Conservation (phyloP, 1,284 basidiomycete genomes). For the Xerocomus nothofagi region DNA sequence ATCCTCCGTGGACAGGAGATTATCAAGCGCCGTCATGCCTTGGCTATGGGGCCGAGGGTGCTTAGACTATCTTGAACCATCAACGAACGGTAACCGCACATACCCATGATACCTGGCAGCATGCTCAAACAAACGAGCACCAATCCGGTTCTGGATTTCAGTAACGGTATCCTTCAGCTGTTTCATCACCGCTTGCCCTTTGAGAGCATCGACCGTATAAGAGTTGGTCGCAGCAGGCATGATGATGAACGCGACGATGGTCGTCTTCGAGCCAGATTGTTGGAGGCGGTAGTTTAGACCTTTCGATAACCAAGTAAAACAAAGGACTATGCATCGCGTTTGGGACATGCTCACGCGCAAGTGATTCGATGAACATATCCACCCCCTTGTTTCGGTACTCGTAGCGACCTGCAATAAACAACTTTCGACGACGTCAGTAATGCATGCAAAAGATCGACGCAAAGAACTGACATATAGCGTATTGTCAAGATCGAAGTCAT, state of each 20-base stretch:
- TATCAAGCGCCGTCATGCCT: slow-evolving; percentile 71
- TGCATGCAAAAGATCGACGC: not conserved
- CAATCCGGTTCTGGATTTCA: slow-evolving; percentile 92
- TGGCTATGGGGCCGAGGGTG: slow-evolving; percentile 49
- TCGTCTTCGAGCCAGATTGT: slow-evolving; percentile 74
- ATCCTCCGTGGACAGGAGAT: slow-evolving; percentile 88
- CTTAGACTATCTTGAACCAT: slow-evolving; percentile 1
- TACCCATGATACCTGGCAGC: slow-evolving; percentile 90
- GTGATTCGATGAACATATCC: slow-evolving; percentile 98
- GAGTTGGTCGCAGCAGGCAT: slow-evolving; percentile 97
- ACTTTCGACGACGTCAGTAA: slow-evolving; percentile 40
- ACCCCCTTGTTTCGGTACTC: slow-evolving; percentile 99
- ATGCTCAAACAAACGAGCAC: slow-evolving; percentile 89
- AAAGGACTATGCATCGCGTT: not conserved
- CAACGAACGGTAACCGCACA: slow-evolving; percentile 25
- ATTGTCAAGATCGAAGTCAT: slow-evolving; percentile 94
- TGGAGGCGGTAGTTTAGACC: slow-evolving; percentile 87
- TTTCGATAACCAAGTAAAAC: slow-evolving; percentile 24
- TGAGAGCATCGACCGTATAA: slow-evolving; percentile 96
- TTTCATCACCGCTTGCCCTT: slow-evolving; percentile 97
- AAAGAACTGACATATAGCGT: slow-evolving; percentile 77
- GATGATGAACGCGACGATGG: slow-evolving; percentile 98
- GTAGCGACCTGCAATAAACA: slow-evolving; percentile 99
- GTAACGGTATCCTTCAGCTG: slow-evolving; percentile 93
- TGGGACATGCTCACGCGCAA: slow-evolving; percentile 65